Base-by-base conservation (phyloP, 2,329 filamentous ascomycete genomes). In the Pseudopithomyces chartarum region DNA sequence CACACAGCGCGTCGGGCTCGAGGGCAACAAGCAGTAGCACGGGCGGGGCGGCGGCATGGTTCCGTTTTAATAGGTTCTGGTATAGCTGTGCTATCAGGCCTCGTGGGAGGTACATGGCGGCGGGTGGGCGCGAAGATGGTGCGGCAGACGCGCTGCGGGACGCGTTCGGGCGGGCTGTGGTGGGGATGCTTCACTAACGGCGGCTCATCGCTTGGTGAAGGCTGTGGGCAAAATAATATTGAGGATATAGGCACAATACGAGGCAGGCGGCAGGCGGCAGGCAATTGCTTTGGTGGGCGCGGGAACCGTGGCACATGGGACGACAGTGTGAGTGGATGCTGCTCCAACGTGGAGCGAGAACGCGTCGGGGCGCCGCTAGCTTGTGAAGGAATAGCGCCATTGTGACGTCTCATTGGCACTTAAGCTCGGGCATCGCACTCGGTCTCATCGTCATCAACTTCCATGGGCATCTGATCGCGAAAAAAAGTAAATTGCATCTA, bases 1-100 rank as follows among this genome's bases (percentile, higher is more conserved):
- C 95, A 78, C 94, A 98, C 60, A 99, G 87, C 61, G 95, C 91
- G 79, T 99, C 95, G 54, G 95, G 92, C 72, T 97, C 94, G 73
- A 98, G 90, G 34, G 94, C 91, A 62, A 93, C 93, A 55, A 99
- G 90, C 61, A 99, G 87, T 23, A 98, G 84, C 52, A 98, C 92
- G 0, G 93, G 93, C 38, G 94, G 90, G 17, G 92, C 95, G 50
- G 94, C 86, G n/a, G 93, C 90, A 73, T 97, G 91, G 64, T 93
- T 89, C 43, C 90, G 90, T 76, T 86, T 87, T 76, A 96, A 87
- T 55, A 99, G 90, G 77, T 97, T 90, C 58, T 86, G 85, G 82
- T 99, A 99, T 68, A 98, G 87, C 68, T 94, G 93, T 48, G 92
- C 91, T 73, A 98, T 90, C 62, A 97, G 84, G 63, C 86, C 85